phyloP scores from a whole-genome alignment of 768 basidiomycete genomes.

The Auricularia cornea region DNA sequence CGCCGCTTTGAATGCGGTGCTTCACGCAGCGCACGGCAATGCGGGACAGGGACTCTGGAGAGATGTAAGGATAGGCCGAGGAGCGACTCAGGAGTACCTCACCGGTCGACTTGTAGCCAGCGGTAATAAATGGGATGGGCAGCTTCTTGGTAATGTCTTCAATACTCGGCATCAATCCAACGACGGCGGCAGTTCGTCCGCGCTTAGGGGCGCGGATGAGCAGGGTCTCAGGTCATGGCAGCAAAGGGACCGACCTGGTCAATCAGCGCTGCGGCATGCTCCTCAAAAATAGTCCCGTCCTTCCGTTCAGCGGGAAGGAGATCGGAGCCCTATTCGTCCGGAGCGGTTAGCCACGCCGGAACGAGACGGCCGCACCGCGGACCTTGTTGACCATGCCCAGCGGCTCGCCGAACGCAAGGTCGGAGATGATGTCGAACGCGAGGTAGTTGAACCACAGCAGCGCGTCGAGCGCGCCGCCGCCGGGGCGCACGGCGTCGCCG shows the following conservation, averaged over 20 bases:
- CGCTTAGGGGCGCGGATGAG: slow-evolving; percentile 11
- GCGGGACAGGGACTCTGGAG: not conserved
- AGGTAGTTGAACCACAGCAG: slow-evolving; percentile 28
- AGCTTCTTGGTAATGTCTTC: slow-evolving; percentile 13
- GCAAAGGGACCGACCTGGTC: slow-evolving; percentile 18
- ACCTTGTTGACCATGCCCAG: slow-evolving; percentile 25
- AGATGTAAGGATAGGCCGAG: too few species aligned
- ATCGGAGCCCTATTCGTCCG: slow-evolving; percentile 18
- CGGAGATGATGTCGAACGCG: slow-evolving; percentile 24
- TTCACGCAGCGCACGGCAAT: slow-evolving; percentile 10
- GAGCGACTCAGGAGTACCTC: too few species aligned
- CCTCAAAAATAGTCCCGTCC: slow-evolving; percentile 14
- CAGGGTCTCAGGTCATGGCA: not conserved
- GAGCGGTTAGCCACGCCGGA: not conserved
- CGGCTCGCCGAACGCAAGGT: slow-evolving; percentile 27
- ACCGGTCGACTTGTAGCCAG: slow-evolving; percentile 16
- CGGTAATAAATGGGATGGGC: slow-evolving; percentile 19
- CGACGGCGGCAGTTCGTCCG: slow-evolving; percentile 22
- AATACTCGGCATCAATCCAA: slow-evolving; percentile 21
- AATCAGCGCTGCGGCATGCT: slow-evolving; percentile 20
- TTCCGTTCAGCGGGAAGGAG: slow-evolving; percentile 14
- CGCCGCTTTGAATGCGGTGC: slow-evolving; percentile 15
- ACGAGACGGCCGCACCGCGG: not conserved
- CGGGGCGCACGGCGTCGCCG: slow-evolving; percentile 12
- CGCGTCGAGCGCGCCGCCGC: slow-evolving; percentile 13